Percentiles rank a stretch among this genome's conserved stretches.
phyloP scores from a whole-genome alignment of 306 rosid species.

The Fragaria ananassa region DNA sequence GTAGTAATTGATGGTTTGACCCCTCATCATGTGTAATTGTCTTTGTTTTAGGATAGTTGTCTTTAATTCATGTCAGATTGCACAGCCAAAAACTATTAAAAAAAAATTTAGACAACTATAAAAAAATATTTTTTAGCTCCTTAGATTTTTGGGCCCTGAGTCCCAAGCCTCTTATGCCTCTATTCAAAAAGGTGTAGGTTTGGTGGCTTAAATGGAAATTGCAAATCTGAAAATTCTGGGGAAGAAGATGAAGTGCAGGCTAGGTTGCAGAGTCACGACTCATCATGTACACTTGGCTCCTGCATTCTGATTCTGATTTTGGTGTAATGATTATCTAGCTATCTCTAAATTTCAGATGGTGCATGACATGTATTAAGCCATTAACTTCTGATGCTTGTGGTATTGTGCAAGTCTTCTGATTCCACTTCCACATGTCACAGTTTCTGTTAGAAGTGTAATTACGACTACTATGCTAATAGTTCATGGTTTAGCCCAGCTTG shows the following conservation, averaged over 20 bases:
- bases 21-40: too few relatives aligned
- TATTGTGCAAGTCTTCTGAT: neutral
- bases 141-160: too few relatives aligned
- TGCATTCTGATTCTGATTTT: neutral
- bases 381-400: neutral
- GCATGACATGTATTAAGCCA: neutral
- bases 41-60: too few relatives aligned
- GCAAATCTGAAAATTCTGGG: neutral
- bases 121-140: too few relatives aligned
- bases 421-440: neutral
- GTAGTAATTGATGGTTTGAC: too few relatives aligned
- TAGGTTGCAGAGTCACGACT: neutral
- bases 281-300: neutral
- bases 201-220: neutral
- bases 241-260: neutral
- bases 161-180: too few relatives aligned
- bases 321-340: neutral
- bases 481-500: neutral
- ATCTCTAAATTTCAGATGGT: neutral
- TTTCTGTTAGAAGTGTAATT: neutral
- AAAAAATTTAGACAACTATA: too few relatives aligned
- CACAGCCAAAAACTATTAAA: too few relatives aligned
- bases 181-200: neutral
- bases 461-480: neutral
- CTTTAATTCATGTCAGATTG: too few relatives aligned